Percentiles rank a stretch among this genome's conserved stretches.
Conservation (phyloP, 768 basidiomycete species). For the Imleria badia region DNA sequence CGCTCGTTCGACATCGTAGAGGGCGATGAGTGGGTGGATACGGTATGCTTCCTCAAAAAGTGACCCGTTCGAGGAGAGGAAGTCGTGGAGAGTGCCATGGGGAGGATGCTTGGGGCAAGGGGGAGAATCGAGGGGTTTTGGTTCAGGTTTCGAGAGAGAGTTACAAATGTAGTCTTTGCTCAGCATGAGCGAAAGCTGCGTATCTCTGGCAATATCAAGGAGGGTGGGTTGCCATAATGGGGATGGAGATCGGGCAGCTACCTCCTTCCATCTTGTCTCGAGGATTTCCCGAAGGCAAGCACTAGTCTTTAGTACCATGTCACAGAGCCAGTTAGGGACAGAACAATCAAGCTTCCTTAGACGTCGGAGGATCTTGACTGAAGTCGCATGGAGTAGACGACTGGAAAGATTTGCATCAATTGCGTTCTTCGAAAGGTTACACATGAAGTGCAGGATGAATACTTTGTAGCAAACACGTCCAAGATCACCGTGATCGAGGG, state of each 20-base stretch:
- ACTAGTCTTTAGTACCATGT: background rate
- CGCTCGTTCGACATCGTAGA: constrained; percentile 39
- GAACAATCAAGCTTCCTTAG: background rate
- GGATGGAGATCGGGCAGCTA: background rate
- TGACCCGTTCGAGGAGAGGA: constrained; percentile 1
- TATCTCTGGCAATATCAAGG: background rate
- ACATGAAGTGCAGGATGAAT: background rate
- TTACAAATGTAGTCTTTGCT: background rate
- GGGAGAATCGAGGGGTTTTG: background rate
- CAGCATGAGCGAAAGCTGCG: background rate
- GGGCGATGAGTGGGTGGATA: constrained; percentile 3
- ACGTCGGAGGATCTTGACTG: background rate
- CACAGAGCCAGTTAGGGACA: background rate
- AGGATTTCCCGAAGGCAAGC: background rate
- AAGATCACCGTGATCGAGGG: background rate
- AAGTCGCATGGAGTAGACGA: background rate
- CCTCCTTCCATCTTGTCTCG: background rate
- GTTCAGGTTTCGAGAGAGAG: background rate
- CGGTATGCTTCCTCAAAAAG: constrained; percentile 12
- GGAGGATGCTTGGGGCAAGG: constrained; percentile 2
- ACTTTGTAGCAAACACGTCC: background rate
- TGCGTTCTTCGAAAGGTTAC: background rate
- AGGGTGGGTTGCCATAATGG: background rate
- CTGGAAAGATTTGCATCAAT: background rate
- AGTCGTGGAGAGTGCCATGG: constrained; percentile 3